Base-by-base conservation (phyloP, 176 grass and related monocot species). In the Paspalum notatum region DNA sequence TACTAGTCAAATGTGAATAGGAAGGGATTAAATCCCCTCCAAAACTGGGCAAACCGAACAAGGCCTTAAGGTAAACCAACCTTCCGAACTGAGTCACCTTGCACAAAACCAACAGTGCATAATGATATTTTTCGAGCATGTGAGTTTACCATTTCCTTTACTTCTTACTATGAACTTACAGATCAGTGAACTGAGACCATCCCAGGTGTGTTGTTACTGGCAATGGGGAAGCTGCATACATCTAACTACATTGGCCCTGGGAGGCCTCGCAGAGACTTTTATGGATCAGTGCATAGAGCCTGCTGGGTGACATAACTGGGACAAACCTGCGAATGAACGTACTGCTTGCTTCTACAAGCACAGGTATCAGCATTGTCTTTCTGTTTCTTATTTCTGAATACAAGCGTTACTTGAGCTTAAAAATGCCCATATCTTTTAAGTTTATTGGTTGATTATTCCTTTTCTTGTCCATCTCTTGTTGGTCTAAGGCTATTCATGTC, bases 301-400 rank as follows among this genome's bases (percentile, higher is more conserved):
- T 66, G 62, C 81, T 43, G 96, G 96, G 44, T 99, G 90, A 92
- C 90, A 95, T 62, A 99, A 99, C 25, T 93, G 96, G 96, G 92
- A 91, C 79, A 93, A 86, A 85, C 25, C 37, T 44, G 96, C 95
- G 76, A 95, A 99, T 37, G 92, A 95, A 76, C 68, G 80, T 90
- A 95, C 70, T 41, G 90, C 92, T 77, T 95, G 90, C 80, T 95
- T 95, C 45, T 99, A 86, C 51, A 92, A 95, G 80, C 91, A 90
- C 84, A 95, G 90, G 88, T 95, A 87, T 74, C 80, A 83, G 84
- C 68, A 14, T 72, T 71, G 47, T 18, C 46, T 18, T 18, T 56
- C 37, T 41, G 18, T 39, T 79, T 25, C 2, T 43, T 68, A 41
- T 44, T 55, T 40, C 15, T 80, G 51, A 68, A 45, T 8, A 42